Conservation (phyloP, 108 stramenopile species). For the Pseudonitzschia delicatissima region DNA sequence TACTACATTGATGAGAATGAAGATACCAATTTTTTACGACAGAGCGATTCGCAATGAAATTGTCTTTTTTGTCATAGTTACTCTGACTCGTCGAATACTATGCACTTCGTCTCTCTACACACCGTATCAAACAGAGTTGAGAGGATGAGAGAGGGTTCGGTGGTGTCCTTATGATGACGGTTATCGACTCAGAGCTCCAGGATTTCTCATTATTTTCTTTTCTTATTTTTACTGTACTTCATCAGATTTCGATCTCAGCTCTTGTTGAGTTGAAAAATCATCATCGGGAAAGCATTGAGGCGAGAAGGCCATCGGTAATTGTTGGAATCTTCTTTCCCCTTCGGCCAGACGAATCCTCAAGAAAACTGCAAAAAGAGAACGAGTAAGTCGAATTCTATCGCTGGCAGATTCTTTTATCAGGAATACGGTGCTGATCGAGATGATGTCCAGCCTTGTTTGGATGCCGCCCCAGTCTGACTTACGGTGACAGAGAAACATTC, state of each 20-base stretch:
- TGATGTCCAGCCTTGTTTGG: slow-evolving; percentile 60
- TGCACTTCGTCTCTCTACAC: neutral
- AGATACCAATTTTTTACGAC: slow-evolving; percentile 29
- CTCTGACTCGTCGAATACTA: slow-evolving; percentile 38
- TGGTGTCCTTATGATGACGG: neutral
- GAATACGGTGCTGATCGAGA: slow-evolving; percentile 32
- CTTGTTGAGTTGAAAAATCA: no score
- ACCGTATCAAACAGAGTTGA: neutral
- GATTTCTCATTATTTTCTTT: neutral
- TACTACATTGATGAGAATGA: slow-evolving; percentile 32
- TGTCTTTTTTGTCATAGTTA: slow-evolving; percentile 58
- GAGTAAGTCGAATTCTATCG: neutral
- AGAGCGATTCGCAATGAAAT: slow-evolving; percentile 37
- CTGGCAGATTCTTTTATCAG: neutral
- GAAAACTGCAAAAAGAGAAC: neutral
- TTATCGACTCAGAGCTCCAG: neutral
- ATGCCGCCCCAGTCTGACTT: slow-evolving; percentile 75
- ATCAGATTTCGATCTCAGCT: neutral
- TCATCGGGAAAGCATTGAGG: no score
- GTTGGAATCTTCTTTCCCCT: no score
- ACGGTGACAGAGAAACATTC: slow-evolving; percentile 62
- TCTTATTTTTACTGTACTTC: neutral
- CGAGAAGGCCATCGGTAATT: no score
- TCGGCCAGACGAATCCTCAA: neutral
- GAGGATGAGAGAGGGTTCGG: neutral